Evolutionary conservation across 2,329 filamentous ascomycete genomes (phyloP).

Genomic region (Penicillium sp.): DNA sequence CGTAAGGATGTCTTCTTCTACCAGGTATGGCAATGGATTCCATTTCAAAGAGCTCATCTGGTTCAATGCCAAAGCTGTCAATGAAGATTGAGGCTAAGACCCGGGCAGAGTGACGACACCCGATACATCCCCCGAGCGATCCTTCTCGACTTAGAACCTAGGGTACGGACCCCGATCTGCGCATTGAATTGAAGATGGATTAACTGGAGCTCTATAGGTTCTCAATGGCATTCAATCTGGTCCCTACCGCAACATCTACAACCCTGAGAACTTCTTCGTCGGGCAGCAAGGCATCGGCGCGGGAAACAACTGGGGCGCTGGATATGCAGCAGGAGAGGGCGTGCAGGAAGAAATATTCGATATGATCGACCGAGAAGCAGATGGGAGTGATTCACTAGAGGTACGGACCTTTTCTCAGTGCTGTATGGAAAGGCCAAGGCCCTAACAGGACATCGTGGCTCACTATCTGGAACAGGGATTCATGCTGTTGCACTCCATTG

Average conservation of each 20-base stretch:
- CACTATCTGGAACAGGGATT: conserved; percentile 63
- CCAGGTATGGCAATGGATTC: conserved; percentile 53
- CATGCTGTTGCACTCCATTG: conserved; percentile 98
- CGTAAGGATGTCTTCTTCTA: conserved; percentile 99
- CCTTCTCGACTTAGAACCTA: conserved; percentile 87
- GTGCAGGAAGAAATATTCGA: conserved; percentile 98
- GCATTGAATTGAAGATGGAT: background rate
- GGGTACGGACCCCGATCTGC: conserved; percentile 52
- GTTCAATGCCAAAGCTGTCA: background rate
- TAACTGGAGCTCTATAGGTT: conserved; percentile 51
- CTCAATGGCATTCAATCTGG: conserved; percentile 90
- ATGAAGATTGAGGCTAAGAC: conserved; percentile 6
- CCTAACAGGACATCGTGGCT: conserved; percentile 5
- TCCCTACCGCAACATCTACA: conserved; percentile 98
- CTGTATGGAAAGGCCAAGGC: background rate
- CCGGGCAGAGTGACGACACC: conserved; percentile 83
- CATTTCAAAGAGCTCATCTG: background rate
- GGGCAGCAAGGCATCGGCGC: conserved; percentile 91
- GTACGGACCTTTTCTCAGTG: conserved; percentile 43
- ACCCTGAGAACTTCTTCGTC: conserved; percentile 98
- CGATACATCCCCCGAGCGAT: conserved; percentile 97
- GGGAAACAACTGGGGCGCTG: conserved; percentile 97
- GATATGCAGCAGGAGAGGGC: conserved; percentile 85
- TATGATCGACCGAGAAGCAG: conserved; percentile 98
- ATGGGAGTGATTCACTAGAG: conserved; percentile 95